Percentiles rank a stretch among this genome's conserved stretches.
phyloP scores from a whole-genome alignment of 2,329 filamentous ascomycete genomes.

The Cordyceps sp. region DNA sequence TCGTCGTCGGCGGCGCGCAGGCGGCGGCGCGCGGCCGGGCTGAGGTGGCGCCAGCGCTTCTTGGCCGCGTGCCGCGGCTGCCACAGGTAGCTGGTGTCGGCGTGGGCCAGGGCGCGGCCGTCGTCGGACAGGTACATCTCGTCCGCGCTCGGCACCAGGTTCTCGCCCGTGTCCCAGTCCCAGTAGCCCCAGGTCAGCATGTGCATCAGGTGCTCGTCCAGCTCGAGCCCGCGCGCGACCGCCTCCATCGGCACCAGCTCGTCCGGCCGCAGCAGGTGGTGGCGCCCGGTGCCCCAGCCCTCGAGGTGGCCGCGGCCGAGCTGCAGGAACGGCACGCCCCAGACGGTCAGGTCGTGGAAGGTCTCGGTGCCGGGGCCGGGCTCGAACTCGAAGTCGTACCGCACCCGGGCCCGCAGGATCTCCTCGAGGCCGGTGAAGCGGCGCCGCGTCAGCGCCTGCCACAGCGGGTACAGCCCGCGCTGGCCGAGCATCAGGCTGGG shows the following conservation, averaged over 20 bases:
- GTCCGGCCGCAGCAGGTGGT: constrained; percentile 37
- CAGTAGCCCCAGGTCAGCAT: constrained; percentile 50
- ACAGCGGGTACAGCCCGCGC: constrained; percentile 35
- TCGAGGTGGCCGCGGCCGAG: constrained; percentile 37
- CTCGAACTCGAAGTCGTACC: constrained; percentile 34
- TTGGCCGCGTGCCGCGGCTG: constrained; percentile 26
- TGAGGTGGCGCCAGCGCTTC: constrained; percentile 23
- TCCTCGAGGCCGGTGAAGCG: constrained; percentile 32
- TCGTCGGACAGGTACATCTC: constrained; percentile 35
- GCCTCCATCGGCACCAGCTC: constrained; percentile 41
- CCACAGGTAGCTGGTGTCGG: constrained; percentile 23
- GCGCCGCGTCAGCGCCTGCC: constrained; percentile 40
- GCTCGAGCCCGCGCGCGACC: constrained; percentile 28
- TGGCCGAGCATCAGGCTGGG: constrained; percentile 45
- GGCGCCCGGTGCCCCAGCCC: constrained; percentile 32
- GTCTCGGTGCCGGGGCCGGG: constrained; percentile 9
- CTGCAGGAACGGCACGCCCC: constrained; percentile 33
- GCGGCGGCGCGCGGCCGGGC: constrained; percentile 8
- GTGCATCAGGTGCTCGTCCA: constrained; percentile 35
- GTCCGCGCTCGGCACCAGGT: constrained; percentile 30
- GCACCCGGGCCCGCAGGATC: constrained; percentile 36
- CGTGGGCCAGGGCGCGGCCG: constrained; percentile 15
- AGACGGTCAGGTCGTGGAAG: constrained; percentile 14
- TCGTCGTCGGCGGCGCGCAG: constrained; percentile 3
- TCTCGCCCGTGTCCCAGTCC: constrained; percentile 31